Evolutionary conservation across 139 green algal species (phyloP).

Genomic region (Yamagishiella unicocca): DNA sequence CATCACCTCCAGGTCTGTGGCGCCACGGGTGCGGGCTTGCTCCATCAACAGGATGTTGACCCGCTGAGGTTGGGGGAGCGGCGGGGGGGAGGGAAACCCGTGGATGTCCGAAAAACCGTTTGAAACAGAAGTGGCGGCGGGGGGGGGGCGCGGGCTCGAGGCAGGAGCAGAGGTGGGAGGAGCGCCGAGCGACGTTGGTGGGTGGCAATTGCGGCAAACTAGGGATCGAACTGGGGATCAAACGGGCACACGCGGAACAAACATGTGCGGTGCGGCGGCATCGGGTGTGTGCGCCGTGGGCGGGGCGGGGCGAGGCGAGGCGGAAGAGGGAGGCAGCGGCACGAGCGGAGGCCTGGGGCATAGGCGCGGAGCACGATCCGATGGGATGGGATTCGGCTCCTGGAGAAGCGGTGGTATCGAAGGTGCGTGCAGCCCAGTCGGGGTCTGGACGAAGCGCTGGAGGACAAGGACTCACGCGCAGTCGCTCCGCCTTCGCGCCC

Average conservation of each 20-base stretch:
- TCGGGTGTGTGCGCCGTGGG: no score
- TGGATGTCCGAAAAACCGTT: neutral
- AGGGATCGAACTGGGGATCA: neutral
- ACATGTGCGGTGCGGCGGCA: no score
- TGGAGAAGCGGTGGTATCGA: neutral
- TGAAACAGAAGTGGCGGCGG: neutral
- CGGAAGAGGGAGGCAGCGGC: no score
- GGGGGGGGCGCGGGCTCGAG: no score
- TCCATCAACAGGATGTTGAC: slow-evolving; percentile 5
- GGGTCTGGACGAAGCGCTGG: no score
- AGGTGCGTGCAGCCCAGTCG: no score
- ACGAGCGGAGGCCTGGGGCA: no score
- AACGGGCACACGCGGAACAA: no score
- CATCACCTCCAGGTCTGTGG: neutral
- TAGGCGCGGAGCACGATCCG: neutral
- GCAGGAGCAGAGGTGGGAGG: neutral
- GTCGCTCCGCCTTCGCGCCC: neutral
- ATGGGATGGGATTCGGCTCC: neutral
- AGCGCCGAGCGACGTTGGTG: neutral
- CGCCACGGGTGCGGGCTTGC: neutral
- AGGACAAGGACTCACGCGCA: slow-evolving; percentile 28
- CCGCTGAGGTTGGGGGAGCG: neutral
- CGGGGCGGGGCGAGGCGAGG: no score
- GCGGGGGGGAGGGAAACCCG: neutral
- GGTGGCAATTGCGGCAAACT: neutral